Evolutionary conservation across 2,329 filamentous ascomycete species (phyloP), one percentile per base, ranked within the genome.

Genomic region (Fusarium agapanthi): DNA sequence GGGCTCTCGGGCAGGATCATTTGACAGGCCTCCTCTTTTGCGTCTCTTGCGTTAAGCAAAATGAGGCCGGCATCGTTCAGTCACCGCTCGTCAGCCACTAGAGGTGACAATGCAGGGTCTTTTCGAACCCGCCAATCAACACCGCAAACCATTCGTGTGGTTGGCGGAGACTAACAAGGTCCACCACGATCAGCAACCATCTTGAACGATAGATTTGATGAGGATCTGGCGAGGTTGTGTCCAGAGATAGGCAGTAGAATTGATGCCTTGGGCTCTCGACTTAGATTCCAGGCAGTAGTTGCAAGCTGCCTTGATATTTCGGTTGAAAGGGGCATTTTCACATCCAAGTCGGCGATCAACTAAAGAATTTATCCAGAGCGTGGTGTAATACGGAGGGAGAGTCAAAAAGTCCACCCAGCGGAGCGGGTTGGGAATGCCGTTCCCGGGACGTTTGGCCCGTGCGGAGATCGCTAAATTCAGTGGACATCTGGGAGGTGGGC

Each of bases 11-110:
- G 38, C 47, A 43, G 43, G 41, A 43, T 22, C 18, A 18, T 50
- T 53, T 56, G 62, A 32, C 20, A 50, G n/a, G 30, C 40, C n/a
- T 70, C 32, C 22, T 55, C 20, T 34, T 24, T 57, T 70, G 54
- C 50, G 35, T 54, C 26, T 34, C 28, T 56, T 63, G 45, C 56
- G 45, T 41, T 44, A 40, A 43, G 26, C 26, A 59, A 34, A 71
- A 57, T 71, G 50, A 71, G 61, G 71, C 62, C 62, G 70, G 54
- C 54, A 55, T 38, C 41, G 26, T 70, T 71, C 54, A 60, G 70
- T 70, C 66, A 74, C 71, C 58, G 63, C 68, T 69, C 57, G 64
- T 67, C 51, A 65, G 59, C 63, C 71, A 65, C 59, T 61, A 72
- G 61, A 56, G 44, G 71, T 66, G 56, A 61, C 56, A 61, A 69